phyloP scores from a whole-genome alignment of 2,329 filamentous ascomycete species.

The Fusarium dlaminii region DNA sequence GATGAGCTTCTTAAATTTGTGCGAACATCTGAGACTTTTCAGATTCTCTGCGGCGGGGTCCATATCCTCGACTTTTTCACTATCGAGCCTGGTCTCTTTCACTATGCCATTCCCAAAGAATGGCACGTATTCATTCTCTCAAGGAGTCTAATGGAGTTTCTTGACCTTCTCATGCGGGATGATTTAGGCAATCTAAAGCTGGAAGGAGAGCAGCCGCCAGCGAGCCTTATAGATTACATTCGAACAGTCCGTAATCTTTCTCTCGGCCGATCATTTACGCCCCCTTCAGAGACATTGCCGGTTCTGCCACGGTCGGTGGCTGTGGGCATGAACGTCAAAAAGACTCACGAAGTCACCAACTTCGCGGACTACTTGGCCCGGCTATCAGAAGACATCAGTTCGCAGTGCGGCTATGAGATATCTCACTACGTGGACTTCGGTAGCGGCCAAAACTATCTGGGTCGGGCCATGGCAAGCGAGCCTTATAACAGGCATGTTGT shows the following conservation, averaged over 20 bases:
- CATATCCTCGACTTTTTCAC: conserved; percentile 98
- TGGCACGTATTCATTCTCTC: conserved; percentile 83
- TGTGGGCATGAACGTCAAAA: conserved; percentile 95
- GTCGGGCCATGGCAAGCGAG: conserved; percentile 82
- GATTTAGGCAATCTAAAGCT: conserved; percentile 62
- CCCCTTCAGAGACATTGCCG: conserved; percentile 56
- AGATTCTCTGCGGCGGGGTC: conserved; percentile 93
- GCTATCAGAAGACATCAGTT: conserved; percentile 66
- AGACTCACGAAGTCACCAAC: conserved; percentile 90
- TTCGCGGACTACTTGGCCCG: conserved; percentile 86
- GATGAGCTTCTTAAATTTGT: conserved; percentile 80
- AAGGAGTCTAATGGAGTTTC: conserved; percentile 76
- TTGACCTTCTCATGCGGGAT: conserved; percentile 84
- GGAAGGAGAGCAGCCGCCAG: conserved; percentile 53
- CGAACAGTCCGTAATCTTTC: conserved; percentile 74
- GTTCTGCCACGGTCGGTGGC: conserved; percentile 76
- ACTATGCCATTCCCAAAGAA: conserved; percentile 76
- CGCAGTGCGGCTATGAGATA: conserved; percentile 66
- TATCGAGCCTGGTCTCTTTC: conserved; percentile 82
- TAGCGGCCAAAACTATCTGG: conserved; percentile 95
- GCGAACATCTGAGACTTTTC: conserved; percentile 78
- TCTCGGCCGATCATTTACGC: conserved; percentile 69
- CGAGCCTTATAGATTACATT: conserved; percentile 76
- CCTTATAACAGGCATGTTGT: conserved; percentile 90
- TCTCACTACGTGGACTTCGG: conserved; percentile 96